phyloP scores from a whole-genome alignment of 2,329 filamentous ascomycete species.

The Aschersonia sp. region DNA sequence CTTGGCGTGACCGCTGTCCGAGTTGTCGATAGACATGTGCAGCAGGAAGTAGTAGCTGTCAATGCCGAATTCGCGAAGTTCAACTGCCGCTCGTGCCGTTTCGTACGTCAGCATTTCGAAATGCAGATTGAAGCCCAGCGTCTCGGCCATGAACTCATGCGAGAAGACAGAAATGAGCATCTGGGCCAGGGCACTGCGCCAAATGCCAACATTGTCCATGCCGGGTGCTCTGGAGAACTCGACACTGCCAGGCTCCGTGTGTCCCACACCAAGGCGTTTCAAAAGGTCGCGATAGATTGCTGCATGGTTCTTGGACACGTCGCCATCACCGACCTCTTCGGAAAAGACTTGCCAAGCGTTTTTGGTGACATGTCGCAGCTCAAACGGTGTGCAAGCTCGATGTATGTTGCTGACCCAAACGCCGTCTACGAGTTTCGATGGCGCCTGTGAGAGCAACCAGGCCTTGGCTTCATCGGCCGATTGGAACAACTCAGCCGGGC shows the following conservation, averaged over 20 bases:
- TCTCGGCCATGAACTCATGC: constrained; percentile 32
- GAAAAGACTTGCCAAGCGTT: constrained; percentile 32
- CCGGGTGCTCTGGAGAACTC: not conserved
- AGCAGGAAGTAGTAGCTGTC: constrained; percentile 33
- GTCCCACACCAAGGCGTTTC: constrained; percentile 5
- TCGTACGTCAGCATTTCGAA: constrained; percentile 25
- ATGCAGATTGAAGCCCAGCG: constrained; percentile 34
- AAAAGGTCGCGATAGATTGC: constrained; percentile 16
- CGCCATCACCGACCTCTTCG: constrained; percentile 35
- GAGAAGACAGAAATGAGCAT: constrained; percentile 31
- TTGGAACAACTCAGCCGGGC: not conserved
- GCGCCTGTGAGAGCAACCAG: not conserved
- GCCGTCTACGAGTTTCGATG: constrained; percentile 27
- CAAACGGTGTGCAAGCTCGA: constrained; percentile 21
- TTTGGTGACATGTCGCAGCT: constrained; percentile 12
- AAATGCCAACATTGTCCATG: constrained; percentile 9
- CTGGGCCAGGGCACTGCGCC: constrained; percentile 29
- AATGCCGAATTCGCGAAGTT: constrained; percentile 27
- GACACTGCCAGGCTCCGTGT: not conserved
- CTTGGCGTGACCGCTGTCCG: constrained; percentile 29
- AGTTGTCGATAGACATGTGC: constrained; percentile 35
- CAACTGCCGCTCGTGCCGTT: constrained; percentile 14
- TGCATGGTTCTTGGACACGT: constrained; percentile 29
- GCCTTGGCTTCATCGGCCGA: not conserved
- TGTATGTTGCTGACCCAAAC: constrained; percentile 32